Evolutionary conservation across 176 grass and related monocot genomes (phyloP), one percentile per base, ranked within the genome.

Genomic region (Saccharum officinarum): DNA sequence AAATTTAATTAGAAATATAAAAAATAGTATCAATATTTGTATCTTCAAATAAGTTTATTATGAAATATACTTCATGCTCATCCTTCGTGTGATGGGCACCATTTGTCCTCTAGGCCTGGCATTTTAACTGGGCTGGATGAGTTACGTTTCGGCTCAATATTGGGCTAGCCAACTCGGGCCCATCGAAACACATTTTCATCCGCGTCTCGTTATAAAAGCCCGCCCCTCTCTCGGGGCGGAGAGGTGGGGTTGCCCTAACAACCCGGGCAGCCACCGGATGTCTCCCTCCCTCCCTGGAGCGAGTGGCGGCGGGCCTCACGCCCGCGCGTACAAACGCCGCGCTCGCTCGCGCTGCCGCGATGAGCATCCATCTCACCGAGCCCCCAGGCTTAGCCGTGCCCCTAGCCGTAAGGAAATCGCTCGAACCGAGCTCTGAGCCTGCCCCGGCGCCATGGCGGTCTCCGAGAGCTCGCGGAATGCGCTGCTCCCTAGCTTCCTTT

Each of bases 401-500:
- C 61, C 45, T 47, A 31, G 40, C 20, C 77, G 25, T 33, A 12
- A 62, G 31, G 38, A 13, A 12, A 57, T 38, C 66, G 59, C 47
- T 23, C 66, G 15, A 40, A 15, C 30, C 30, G 28, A 75, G 0
- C 60, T 6, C 2, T 5, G 69, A 39, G 62, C 41, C 76, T 8
- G 33, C 54, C 9, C 16, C 76, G 2, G 37, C 20, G 69, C 62
- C 25, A 93, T 90, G 92, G 92, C 79, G 59, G 4, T 88, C 63
- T 88, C 88, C 37, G 83, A 90, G 79, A 82, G 65, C 30, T 86
- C 85, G 36, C 82, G 88, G 62, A 77, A 69, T 8, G 79, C 91
- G 31, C 77, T 90, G 13, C 82, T 93, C 12, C 91, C 91, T 40
- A 78, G 68, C 82, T 93, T 85, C 73, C 85, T 93, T 20, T 93